Conservation (phyloP, 768 basidiomycete species). For the Russula vinacea region DNA sequence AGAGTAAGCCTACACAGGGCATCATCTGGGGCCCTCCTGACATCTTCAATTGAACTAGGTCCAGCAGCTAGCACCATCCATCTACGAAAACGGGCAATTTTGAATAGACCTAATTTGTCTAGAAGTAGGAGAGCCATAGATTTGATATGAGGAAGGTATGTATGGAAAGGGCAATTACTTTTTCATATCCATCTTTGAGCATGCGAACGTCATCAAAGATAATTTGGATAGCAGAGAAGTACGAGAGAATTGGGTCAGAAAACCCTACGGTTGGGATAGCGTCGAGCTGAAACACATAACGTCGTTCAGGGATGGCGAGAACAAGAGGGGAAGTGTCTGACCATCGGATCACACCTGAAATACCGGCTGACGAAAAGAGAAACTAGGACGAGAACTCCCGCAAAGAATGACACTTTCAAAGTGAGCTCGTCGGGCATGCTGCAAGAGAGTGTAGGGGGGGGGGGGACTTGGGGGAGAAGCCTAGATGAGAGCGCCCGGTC, state of each 20-base stretch:
- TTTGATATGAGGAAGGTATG: background rate
- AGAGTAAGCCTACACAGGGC: background rate
- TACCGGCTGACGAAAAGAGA: background rate
- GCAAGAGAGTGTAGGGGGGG: too few relatives aligned
- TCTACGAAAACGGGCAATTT: background rate
- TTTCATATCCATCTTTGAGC: conserved; percentile 4
- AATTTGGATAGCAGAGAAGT: conserved; percentile 10
- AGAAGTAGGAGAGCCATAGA: background rate
- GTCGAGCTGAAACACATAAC: background rate
- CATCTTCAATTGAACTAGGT: background rate
- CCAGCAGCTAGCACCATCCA: background rate
- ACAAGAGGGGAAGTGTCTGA: background rate
- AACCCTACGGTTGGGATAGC: background rate
- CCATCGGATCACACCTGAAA: background rate
- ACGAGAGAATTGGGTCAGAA: conserved; percentile 34
- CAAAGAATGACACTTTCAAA: background rate
- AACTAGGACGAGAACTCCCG: background rate
- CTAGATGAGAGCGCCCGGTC: too few relatives aligned
- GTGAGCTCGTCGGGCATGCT: background rate
- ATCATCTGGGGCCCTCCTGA: background rate
- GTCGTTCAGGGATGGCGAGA: background rate
- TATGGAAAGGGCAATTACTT: background rate
- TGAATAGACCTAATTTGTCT: background rate
- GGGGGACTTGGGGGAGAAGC: too few relatives aligned
- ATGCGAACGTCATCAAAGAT: background rate